Conservation (phyloP, 1,139 yeast species). For the Blastobotrys ciferrii region DNA sequence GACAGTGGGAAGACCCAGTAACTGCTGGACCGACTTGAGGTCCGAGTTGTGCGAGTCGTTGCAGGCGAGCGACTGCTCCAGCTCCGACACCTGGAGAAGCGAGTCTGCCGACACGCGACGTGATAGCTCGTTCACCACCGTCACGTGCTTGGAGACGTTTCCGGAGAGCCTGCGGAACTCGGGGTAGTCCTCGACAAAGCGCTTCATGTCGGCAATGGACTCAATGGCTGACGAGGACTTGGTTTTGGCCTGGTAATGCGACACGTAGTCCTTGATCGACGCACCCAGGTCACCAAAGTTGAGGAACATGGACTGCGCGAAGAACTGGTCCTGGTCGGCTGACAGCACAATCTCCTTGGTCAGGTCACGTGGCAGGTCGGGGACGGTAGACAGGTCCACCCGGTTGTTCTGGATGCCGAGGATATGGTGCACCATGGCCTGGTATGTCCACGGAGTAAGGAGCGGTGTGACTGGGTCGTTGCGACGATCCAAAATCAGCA, state of each 20-base stretch:
- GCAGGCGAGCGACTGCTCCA: constrained; percentile 82
- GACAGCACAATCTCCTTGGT: constrained; percentile 57
- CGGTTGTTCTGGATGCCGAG: constrained; percentile 79
- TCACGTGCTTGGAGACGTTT: constrained; percentile 91
- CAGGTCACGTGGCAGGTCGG: constrained; percentile 48
- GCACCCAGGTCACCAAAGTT: constrained; percentile 96
- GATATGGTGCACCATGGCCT: constrained; percentile 94
- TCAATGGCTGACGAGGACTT: constrained; percentile 68
- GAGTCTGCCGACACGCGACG: constrained; percentile 55
- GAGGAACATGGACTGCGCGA: constrained; percentile 72
- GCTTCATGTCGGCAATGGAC: constrained; percentile 83
- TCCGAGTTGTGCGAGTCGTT: constrained; percentile 56
- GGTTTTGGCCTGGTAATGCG: constrained; percentile 76
- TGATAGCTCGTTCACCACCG: constrained; percentile 82
- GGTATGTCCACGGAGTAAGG: constrained; percentile 95
- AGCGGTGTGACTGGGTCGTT: constrained; percentile 93
- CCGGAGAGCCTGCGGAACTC: constrained; percentile 85
- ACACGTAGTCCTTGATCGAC: constrained; percentile 79
- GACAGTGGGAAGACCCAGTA: constrained; percentile 39
- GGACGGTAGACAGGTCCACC: constrained; percentile 56
- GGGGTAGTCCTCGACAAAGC: constrained; percentile 87
- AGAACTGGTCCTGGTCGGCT: constrained; percentile 72
- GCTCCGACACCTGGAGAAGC: constrained; percentile 83
- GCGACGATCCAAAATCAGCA: constrained; percentile 77
- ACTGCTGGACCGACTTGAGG: constrained; percentile 45